Evolutionary conservation across 345 rosid genomes (phyloP), one percentile per base, ranked within the genome.

Genomic region (Hibiscus trionum): DNA sequence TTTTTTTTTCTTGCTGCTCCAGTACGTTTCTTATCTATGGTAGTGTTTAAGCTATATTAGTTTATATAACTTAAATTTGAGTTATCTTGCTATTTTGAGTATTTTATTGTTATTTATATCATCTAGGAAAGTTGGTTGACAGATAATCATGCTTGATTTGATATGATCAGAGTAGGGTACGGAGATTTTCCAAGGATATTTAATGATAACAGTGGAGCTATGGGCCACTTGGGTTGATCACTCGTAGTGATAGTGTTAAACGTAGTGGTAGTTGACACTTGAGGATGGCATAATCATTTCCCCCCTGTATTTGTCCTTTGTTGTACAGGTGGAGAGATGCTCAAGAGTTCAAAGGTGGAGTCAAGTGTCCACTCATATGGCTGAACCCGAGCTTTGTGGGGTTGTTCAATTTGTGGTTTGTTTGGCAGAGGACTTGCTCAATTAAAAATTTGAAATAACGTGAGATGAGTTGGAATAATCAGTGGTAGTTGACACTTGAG

Each of bases 301-400:
- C 83, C 81, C 83, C 85, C 82, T 88, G 84, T 86, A 86, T 86
- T 86, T 85, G 85, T 81, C 82, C 85, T 86, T 84, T 84, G 85
- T 84, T 85, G 82, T 79, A 86, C 88, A 84, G 88, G 88, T 78
- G 86, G 85, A 84, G 77, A 82, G 84, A 79, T 80, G 87, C 84
- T 80, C 81, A 56, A 77, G 86, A 77, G 86, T 82, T 83, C 78
- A 83, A 72, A 80, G 82, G 82, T 82, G 86, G 79, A 80, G 78
- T 21, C 24, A 21, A 21, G 24, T 21, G 24, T 21, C 24, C 24
- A 21, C 24, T 21, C 24, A 21, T 88, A 21, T 88, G 79, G 84
- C 84, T 82, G 79, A 82, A 82, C 78, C 82, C 57, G 78, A 75
- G 83, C 89, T 81, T 73, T 86, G 5, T 69, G n/a, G n/a, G n/a